Base-by-base conservation (phyloP, 1,139 yeast genomes). In the Schwanniomyces etchellsii region DNA sequence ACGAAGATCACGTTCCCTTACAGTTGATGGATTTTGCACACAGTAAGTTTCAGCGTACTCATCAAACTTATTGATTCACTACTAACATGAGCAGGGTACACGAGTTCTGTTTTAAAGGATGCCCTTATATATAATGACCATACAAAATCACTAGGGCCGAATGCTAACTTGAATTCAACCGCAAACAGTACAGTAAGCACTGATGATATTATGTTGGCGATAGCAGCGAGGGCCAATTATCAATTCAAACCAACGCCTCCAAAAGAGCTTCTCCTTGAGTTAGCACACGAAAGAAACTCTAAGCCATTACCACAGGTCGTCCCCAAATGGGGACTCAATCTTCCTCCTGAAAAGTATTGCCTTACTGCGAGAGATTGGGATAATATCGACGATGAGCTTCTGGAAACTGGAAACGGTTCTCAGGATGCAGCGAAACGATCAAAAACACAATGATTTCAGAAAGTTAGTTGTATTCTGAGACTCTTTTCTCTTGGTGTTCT, bases 261-360 rank as follows among this genome's bases (percentile, higher is more conserved):
- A 3, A 91, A 91, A 55, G 97, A 91, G 52, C 65, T 91, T 45
- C 59, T 91, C 42, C 63, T 91, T 52, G 96, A 91, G 55, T 64
- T 91, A 45, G 98, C 98, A 0, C 83, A 81, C 22, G 98, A 93
- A 51, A 69, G 96, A 43, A 91, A 91, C 54, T 79, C 86, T 44
- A 80, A 84, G 51, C 81, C 95, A 0, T 66, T 91, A 36, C 99
- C 99, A 4, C 86, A 93, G 5, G 91, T 91, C 18, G 80, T 88
- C 54, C 93, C 94, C 16, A 77, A 82, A 34, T 89, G 91, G 81
- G 98, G 98, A 14, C 70, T 91, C 34, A 75, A 96, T 39, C 66
- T 93, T 34, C 99, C 99, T 3, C 98, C 98, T 6, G 98, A 91
- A 62, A 91, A 89, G 71, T 89, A 88, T 60, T 91, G 97, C 57